Evolutionary conservation across 192 early-diverging fungal genomes (phyloP), one percentile per base, ranked within the genome.

Genomic region (Mortierella antarctica): DNA sequence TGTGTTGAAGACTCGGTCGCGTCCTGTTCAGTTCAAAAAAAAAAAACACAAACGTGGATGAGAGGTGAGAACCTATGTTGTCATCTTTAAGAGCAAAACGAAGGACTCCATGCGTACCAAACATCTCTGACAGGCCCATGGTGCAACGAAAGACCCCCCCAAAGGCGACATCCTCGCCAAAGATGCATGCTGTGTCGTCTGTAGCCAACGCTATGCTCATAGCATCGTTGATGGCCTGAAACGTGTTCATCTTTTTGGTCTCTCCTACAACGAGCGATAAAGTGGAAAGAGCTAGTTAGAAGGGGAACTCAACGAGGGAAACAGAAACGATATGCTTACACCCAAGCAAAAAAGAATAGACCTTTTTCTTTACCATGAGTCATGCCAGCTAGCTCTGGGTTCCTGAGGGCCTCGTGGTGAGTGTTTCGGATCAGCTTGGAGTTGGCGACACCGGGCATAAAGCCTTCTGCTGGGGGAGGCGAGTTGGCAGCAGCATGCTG

Each of bases 141-240:
- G 97, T 96, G 83, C 94, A 96, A 58, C 97, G 88, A 83, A 99
- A 99, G 9, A 99, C 97, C 8, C 97, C 97, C 62, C 97, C 97
- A 84, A 99, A 99, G 7, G 93, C 92, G 3, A 99, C 96, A 86
- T 99, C 97, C 78, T 99, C 96, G 50, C 97, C 97, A 88, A 99
- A 99, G 12, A 99, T 88, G 87, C 93, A 89, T 2, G 96, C 92
- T 7, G 88, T 96, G 9, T 97, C 93, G 83, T 99, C 96, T 4
- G 92, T 93, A 6, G 89, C 89, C 62, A 99, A 78, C 11, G 95
- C 94, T 54, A 90, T 92, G 17, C 91, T 87, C 88, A 99, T 89
- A 15, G 97, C 96, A 83, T 97, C 95, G 85, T 99, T 99, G 14
- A 99, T 88, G 3, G 95, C 89, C 76, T 98, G 97, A 83, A 93